Evolutionary conservation across 306 rosid species (phyloP), one percentile per base, ranked within the genome.

Genomic region (Quercus aquifolioides): DNA sequence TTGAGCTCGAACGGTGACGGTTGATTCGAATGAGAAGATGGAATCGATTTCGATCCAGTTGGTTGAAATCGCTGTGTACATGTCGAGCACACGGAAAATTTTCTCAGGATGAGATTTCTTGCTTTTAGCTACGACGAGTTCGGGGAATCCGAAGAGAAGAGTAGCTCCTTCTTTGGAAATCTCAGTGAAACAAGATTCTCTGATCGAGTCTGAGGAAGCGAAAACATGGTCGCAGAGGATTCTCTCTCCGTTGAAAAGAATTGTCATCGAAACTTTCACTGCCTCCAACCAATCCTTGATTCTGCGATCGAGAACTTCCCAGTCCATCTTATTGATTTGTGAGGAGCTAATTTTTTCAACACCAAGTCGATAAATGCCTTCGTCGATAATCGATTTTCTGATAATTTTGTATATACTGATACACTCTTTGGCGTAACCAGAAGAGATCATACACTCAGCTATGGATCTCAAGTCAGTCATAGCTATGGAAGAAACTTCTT

Each of bases 351-450:
- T 0, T 67, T 84, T 85, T 85, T 88, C 94, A 0, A 92, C 79
- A 1, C 88, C 84, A 23, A 94, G 87, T 17, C 89, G 83, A 41
- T 88, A 86, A 17, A 94, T 74, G 1, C 91, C 94, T 80, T 94
- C 97, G 52, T 92, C 92, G 10, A 92, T 69, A 1, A 92, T 92
- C 1, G 97, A 92, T 79, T 94, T 90, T 18, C 97, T 74, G 63
- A 92, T 85, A 10, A 71, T 15, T 14, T 63, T 90, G 68, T 94
- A 94, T 13, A 89, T 84, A 31, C 30, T 43, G 2, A 92, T 75
- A 31, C 98, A 94, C 75, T 94, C 98, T 43, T 85, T 94, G 0
- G 86, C 84, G 26, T 92, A 94, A 9, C 98, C 98, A 18, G 89
- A 80, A 0, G 96, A 87, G 79, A 92, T 79, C 98, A 92, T 94